Evolutionary conservation across 108 stramenopile species (phyloP).

Genomic region (Nitzschia palea): DNA sequence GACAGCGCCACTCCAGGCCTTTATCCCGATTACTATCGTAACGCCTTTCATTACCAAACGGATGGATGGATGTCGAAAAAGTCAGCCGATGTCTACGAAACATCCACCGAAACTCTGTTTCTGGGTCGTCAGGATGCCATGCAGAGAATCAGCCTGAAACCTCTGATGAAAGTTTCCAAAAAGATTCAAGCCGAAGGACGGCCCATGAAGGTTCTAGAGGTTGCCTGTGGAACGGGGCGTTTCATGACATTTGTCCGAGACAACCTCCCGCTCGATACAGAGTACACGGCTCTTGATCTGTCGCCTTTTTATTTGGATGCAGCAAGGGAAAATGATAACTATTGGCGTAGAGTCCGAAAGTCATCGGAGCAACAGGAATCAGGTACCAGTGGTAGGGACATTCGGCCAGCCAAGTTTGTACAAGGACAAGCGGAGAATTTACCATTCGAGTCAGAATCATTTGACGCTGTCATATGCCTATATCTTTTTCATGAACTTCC

Average conservation of each 20-base stretch:
- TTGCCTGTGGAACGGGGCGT: slow-evolving; percentile 63
- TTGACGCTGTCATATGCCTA: slow-evolving; percentile 56
- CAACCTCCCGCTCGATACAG: slow-evolving; percentile 38
- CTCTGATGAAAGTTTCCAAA: slow-evolving; percentile 19
- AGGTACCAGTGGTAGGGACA: background rate
- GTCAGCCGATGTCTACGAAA: slow-evolving; percentile 46
- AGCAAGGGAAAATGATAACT: slow-evolving; percentile 38
- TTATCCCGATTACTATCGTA: slow-evolving; percentile 50
- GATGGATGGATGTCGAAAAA: slow-evolving; percentile 48
- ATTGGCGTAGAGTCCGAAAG: slow-evolving; percentile 15
- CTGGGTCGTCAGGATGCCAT: slow-evolving; percentile 58
- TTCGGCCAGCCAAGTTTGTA: slow-evolving; percentile 31
- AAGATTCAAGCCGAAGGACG: background rate
- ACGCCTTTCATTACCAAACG: slow-evolving; percentile 47
- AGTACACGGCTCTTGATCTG: slow-evolving; percentile 35
- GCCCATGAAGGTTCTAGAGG: slow-evolving; percentile 43
- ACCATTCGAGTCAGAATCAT: slow-evolving; percentile 42
- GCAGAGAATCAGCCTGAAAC: slow-evolving; percentile 32
- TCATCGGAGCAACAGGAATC: background rate
- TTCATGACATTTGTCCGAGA: slow-evolving; percentile 54
- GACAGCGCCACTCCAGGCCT: background rate
- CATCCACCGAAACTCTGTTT: slow-evolving; percentile 50
- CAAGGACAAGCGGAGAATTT: slow-evolving; percentile 59
- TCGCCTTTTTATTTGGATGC: slow-evolving; percentile 44
- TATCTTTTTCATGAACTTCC: slow-evolving; percentile 65